Conservation (phyloP, 164 flowering plant species). For the Vitis rupestris region DNA sequence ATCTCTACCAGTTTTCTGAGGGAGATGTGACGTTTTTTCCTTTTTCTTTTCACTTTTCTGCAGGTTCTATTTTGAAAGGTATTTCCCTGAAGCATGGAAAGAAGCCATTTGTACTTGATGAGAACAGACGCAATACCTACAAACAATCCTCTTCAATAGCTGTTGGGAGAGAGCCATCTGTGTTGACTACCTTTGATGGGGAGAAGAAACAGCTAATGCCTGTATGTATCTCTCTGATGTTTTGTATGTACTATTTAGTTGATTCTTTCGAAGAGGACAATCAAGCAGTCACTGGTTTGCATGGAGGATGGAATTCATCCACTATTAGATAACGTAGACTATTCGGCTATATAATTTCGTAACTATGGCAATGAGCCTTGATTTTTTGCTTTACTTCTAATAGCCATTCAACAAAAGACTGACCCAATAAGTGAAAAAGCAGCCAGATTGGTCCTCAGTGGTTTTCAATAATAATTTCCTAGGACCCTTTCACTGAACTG, state of each 20-base stretch:
- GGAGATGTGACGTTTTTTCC: neutral
- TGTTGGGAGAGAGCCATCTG: constrained; percentile 38
- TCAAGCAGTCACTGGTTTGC: no score
- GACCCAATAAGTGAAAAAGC: neutral
- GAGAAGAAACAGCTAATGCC: constrained; percentile 66
- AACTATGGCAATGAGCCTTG: no score
- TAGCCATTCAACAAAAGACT: no score
- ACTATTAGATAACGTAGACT: no score
- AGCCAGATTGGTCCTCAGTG: neutral
- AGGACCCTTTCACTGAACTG: neutral
- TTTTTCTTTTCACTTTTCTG: constrained; percentile 7
- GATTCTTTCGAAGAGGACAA: neutral
- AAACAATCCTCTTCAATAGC: constrained; percentile 30
- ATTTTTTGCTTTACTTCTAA: no score
- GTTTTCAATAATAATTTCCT: neutral
- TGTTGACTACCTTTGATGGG: constrained; percentile 44
- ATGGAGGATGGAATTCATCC: no score
- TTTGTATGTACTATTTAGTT: neutral
- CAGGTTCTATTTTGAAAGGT: constrained; percentile 46
- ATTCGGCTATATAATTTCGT: no score
- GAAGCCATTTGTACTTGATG: constrained; percentile 49
- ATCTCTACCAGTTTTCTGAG: neutral
- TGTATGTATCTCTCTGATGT: constrained; percentile 39
- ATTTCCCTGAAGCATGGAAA: constrained; percentile 44
- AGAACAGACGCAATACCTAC: constrained; percentile 69